A percentile compares a stretch with the other conserved stretches of the same genome.
These are phyloP conservation scores for Hortiboletus rubellus DNA, from an alignment of 1,284 basidiomycete species.

Conservation along the genomic window DNA sequence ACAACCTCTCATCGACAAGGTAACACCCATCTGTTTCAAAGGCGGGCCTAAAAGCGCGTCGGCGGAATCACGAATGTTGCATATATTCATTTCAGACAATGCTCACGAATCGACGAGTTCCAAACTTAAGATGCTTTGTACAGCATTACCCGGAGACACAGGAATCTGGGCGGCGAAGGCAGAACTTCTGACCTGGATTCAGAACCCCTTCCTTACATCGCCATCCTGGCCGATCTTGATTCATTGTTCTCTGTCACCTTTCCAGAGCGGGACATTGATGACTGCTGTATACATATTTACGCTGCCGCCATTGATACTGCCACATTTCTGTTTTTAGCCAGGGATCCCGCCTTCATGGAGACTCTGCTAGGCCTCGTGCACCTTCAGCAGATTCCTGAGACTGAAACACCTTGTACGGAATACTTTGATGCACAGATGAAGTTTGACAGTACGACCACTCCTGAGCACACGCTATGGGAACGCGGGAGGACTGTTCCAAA, in stretches of 20 bases:
- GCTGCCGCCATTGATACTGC: slow-evolving; percentile 1
- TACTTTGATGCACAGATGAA: not conserved
- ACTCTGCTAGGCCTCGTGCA: no score
- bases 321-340: slow-evolving; percentile 3
- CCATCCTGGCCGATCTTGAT: slow-evolving; percentile 15
- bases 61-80: slow-evolving; percentile 1
- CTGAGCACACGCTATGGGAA: slow-evolving; percentile 6
- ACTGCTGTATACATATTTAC: slow-evolving; percentile 9
- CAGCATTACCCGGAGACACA: not conserved
- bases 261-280: not conserved
- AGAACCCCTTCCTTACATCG: not conserved
- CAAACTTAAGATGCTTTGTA: not conserved
- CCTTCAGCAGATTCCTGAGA: no score
- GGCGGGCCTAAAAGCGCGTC: not conserved
- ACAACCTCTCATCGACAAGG: slow-evolving; percentile 9
- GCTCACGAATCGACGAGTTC: not conserved
- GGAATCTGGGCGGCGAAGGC: not conserved
- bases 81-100: slow-evolving; percentile 14
- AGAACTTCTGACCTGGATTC: not conserved
- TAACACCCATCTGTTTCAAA: slow-evolving; percentile 18
- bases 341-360: not conserved
- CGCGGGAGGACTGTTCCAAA: not conserved
- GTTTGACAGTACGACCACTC: not conserved
- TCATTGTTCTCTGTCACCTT: slow-evolving; percentile 1
- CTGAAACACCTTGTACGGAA: no score